These are phyloP conservation scores for Teratosphaeria pseudoeucalypti DNA, from an alignment of 2,329 filamentous ascomycete species.

Conservation along the genomic window DNA sequence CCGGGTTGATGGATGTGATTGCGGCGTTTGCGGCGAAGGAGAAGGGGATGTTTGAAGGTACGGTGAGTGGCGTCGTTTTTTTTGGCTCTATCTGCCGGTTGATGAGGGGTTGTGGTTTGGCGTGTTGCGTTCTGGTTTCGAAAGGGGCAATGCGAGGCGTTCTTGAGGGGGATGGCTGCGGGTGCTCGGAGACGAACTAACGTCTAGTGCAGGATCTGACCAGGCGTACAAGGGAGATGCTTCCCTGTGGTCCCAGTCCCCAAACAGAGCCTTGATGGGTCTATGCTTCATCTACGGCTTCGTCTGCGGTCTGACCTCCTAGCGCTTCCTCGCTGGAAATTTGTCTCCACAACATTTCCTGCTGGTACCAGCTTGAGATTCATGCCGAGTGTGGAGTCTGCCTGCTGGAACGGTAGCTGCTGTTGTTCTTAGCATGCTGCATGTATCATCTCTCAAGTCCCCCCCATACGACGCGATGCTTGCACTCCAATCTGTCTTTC, in stretches of 20 bases:
- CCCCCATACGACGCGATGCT: neutral
- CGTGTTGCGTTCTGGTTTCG: too few species aligned
- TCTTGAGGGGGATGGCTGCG: too few species aligned
- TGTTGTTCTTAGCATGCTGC: neutral
- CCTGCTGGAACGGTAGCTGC: neutral
- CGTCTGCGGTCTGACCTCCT: neutral
- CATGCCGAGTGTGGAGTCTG: neutral
- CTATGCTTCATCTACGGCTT: neutral
- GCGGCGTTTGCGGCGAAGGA: constrained; percentile 1
- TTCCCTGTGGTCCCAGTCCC: neutral
- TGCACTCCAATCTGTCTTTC: neutral
- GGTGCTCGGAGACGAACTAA: neutral
- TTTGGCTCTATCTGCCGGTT: too few species aligned
- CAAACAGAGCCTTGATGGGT: neutral
- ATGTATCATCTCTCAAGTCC: neutral
- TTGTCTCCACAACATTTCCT: neutral
- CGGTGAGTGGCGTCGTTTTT: neutral
- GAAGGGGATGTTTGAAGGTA: neutral
- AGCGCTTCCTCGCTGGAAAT: neutral
- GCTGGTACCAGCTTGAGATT: neutral
- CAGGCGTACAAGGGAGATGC: neutral
- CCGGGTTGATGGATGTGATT: neutral
- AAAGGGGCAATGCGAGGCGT: too few species aligned
- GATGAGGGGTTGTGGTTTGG: too few species aligned
- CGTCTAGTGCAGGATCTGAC: neutral